Conservation (phyloP, 192 early-diverging fungal species). For the Chytriomyces hyalinus region DNA sequence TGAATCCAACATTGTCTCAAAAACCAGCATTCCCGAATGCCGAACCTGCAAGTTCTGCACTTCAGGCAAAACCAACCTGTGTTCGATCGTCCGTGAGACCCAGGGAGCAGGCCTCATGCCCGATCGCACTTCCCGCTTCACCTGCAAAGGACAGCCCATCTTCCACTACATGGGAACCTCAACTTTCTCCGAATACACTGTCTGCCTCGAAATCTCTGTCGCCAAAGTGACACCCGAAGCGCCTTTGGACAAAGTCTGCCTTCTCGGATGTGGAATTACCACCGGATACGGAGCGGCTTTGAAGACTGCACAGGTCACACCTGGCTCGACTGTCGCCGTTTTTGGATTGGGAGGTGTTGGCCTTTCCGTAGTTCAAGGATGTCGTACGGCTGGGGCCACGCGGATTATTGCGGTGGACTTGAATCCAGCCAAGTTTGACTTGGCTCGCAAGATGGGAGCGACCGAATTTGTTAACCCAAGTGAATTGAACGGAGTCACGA, state of each 20-base stretch:
- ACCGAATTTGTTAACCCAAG: conserved; percentile 91
- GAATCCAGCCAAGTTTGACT: conserved; percentile 84
- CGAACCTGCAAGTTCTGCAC: conserved; percentile 96
- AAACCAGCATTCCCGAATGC: conserved; percentile 67
- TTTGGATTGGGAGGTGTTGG: conserved; percentile 97
- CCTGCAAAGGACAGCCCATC: conserved; percentile 84
- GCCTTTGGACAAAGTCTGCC: conserved; percentile 82
- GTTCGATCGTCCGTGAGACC: conserved; percentile 85
- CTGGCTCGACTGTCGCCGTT: conserved; percentile 76
- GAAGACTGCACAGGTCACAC: conserved; percentile 88
- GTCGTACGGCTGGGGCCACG: conserved; percentile 40
- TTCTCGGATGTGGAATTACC: conserved; percentile 95
- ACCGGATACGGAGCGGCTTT: conserved; percentile 96
- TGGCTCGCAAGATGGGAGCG: conserved; percentile 80
- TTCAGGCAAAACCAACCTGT: conserved; percentile 96
- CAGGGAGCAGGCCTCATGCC: conserved; percentile 93
- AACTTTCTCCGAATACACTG: conserved; percentile 93
- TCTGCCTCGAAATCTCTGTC: conserved; percentile 87
- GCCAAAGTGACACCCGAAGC: conserved; percentile 84
- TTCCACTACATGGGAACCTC: conserved; percentile 94
- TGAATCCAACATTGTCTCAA: conserved; percentile 44
- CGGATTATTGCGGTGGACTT: conserved; percentile 91
- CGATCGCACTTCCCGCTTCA: conserved; percentile 88
- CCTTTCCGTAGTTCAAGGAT: conserved; percentile 87
- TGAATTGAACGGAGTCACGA: conserved; percentile 72